Percentiles rank a stretch among this genome's conserved stretches.
Evolutionary conservation across 371 early-diverging fungal species (phyloP).

Genomic region (Aphelidium insulamus): DNA sequence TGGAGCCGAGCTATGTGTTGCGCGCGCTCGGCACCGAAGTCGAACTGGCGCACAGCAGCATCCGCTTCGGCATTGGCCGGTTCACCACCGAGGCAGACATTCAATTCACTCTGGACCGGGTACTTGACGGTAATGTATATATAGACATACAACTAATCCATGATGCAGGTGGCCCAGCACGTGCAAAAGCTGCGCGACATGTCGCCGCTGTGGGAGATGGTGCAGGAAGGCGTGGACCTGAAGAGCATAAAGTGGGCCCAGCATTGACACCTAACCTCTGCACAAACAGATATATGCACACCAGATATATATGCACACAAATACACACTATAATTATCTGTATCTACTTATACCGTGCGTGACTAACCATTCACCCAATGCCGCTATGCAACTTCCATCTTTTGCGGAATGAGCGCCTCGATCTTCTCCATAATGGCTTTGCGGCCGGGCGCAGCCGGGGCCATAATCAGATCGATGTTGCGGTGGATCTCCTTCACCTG

Average conservation of each 20-base stretch:
- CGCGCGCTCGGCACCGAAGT: conserved; percentile 96
- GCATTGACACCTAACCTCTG: conserved; percentile 22
- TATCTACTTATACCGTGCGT: too few species aligned
- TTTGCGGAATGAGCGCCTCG: too few species aligned
- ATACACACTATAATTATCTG: too few species aligned
- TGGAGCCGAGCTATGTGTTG: conserved; percentile 97
- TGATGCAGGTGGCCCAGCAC: conserved; percentile 64
- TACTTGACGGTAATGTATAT: too few species aligned
- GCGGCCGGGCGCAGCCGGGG: too few species aligned
- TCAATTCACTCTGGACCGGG: conserved; percentile 68
- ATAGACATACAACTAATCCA: too few species aligned
- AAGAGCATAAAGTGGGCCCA: conserved; percentile 81
- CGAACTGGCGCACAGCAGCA: conserved; percentile 94
- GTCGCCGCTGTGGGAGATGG: conserved; percentile 99
- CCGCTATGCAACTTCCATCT: too few species aligned
- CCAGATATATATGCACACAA: too few species aligned
- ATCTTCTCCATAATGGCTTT: too few species aligned
- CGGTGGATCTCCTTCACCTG: conserved; percentile 51
- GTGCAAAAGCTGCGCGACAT: conserved; percentile 88
- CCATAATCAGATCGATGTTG: conserved; percentile 58
- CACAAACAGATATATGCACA: too few species aligned
- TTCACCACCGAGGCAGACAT: conserved; percentile 96
- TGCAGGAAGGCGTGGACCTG: conserved; percentile 79
- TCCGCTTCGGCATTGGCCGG: conserved; percentile 96
- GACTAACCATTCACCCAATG: too few species aligned